Evolutionary conservation across 78 protist species (phyloP), one percentile per base, ranked within the genome.

Genomic region (Dictyostelium firmibasis): DNA sequence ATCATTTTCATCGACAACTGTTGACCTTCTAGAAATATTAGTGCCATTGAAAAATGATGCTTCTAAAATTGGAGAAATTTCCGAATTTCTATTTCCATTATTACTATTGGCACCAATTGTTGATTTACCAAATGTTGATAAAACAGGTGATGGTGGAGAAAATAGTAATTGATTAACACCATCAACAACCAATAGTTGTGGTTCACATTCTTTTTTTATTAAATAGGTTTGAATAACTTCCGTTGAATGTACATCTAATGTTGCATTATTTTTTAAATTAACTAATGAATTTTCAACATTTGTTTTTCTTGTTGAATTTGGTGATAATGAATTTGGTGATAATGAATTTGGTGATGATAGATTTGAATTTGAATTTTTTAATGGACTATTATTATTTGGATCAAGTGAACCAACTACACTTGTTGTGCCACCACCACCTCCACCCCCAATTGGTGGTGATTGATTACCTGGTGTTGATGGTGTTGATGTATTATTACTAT

Each of bases 111-210:
- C 33, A 20, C 44, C 29, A 23, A 36, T 76, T 1, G 47, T 76
- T 33, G 83, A 76, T 76, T 36, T 74, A 29, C 92, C 92, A 86
- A 86, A 86, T 27, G 85, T 77, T 33, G 92, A 75, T n/a, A 86
- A 25, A 25, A 86, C 85, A 2, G 92, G 92, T 41, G 93, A 88
- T 76, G 93, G 93, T 79, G 93, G 93, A 14, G 36, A 8, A 20
- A 38, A 38, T 18, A 76, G 33, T 76, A 76, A 76, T 76, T 33
- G 74, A 64, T 64, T 64, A 64, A 64, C 74, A 64, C 74, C 74
- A 64, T 64, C 74, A 8, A 64, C 31, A 8, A 64, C 74, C 29
- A 70, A 29, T 70, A 31, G 14, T 70, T 70, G 78, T 70, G 78
- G 78, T 29, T 70, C 78, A 70, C 78, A 70, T 29, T 70, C 78